Evolutionary conservation across 2,329 filamentous ascomycete genomes (phyloP).

Genomic region (Pseudopyrenochaeta lycopersici): DNA sequence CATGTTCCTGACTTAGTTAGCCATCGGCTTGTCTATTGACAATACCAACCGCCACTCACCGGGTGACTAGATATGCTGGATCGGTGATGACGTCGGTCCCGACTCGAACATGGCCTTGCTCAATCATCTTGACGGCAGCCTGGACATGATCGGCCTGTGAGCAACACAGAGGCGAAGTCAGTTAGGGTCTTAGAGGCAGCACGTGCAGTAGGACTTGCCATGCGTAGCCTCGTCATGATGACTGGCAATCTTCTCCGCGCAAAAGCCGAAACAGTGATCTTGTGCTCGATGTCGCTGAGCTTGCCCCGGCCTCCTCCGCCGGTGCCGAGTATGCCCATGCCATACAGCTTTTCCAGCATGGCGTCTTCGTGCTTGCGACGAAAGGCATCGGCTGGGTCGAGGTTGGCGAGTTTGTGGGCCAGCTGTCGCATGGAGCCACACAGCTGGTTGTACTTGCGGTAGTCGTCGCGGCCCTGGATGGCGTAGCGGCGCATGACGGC

Average conservation of each 20-base stretch:
- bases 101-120: conserved; percentile 92
- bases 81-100: conserved; percentile 92
- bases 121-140: conserved; percentile 82
- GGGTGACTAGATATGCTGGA: conserved; percentile 85
- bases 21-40: background rate
- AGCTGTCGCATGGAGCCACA: conserved; percentile 81
- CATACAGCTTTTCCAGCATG: conserved; percentile 88
- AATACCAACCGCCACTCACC: conserved; percentile 32
- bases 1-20: conserved; percentile 67
- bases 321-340: conserved; percentile 85
- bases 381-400: conserved; percentile 79
- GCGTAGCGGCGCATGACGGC: conserved; percentile 84
- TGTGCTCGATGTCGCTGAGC: conserved; percentile 77
- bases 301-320: conserved; percentile 71
- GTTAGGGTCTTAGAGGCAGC: no score
- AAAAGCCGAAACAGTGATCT: conserved; percentile 88
- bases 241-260: conserved; percentile 85
- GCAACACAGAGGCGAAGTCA: no score
- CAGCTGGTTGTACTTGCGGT: conserved; percentile 63
- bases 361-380: conserved; percentile 86
- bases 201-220: conserved; percentile 60
- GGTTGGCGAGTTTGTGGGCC: conserved; percentile 84
- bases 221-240: conserved; percentile 87
- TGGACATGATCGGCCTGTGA: conserved; percentile 75
- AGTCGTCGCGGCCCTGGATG: conserved; percentile 85